phyloP scores from a whole-genome alignment of 192 early-diverging fungal species.

The Coemansia sp. region DNA sequence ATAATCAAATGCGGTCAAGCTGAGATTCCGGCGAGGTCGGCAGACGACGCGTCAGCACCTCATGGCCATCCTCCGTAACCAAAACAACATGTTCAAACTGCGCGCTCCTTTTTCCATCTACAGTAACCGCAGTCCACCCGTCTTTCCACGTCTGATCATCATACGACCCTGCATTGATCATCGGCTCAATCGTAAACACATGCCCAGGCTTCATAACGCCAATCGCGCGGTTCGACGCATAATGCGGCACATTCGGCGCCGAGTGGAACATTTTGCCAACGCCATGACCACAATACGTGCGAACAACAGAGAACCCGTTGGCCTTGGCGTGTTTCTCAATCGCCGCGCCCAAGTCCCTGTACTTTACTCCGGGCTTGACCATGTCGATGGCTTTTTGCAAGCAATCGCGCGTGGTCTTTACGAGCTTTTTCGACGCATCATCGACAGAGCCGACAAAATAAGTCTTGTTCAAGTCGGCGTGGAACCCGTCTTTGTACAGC shows the following conservation, averaged over 20 bases:
- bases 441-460: conserved; percentile 90
- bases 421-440: conserved; percentile 64
- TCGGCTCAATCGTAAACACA: conserved; percentile 98
- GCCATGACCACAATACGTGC: conserved; percentile 92
- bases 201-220: conserved; percentile 95
- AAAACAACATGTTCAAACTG: conserved; percentile 97
- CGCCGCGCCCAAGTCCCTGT: conserved; percentile 87
- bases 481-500: conserved; percentile 87
- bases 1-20: conserved; percentile 11
- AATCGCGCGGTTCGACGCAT: conserved; percentile 93
- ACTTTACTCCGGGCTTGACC: conserved; percentile 86
- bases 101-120: conserved; percentile 90
- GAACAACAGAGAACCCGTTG: conserved; percentile 88
- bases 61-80: conserved; percentile 88
- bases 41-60: conserved; percentile 67
- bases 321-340: conserved; percentile 84
- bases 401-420: conserved; percentile 80
- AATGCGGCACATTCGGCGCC: conserved; percentile 90
- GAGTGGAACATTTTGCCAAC: conserved; percentile 86
- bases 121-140: conserved; percentile 86
- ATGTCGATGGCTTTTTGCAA: conserved; percentile 88
- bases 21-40: conserved; percentile 34
- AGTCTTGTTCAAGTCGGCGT: conserved; percentile 93
- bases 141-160: conserved; percentile 72
- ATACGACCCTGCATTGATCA: conserved; percentile 89